Conservation (phyloP, 192 early-diverging fungal genomes). For the Blastocladiella britannica region DNA sequence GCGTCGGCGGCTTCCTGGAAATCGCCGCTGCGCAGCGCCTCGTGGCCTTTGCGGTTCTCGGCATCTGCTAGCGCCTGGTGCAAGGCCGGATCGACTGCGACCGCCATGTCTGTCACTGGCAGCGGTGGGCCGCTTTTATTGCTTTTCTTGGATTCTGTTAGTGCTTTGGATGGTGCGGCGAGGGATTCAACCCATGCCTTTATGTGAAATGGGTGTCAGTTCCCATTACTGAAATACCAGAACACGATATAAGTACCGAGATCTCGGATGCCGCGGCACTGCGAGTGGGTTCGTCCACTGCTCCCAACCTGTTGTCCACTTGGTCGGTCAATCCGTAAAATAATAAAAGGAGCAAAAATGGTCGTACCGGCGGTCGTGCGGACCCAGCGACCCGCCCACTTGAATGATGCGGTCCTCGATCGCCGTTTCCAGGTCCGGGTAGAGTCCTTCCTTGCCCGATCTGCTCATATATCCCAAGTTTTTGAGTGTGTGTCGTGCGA, state of each 20-base stretch:
- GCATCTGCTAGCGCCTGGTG: neutral
- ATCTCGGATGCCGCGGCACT: no score
- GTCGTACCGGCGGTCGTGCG: neutral
- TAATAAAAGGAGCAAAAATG: neutral
- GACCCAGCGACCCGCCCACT: neutral
- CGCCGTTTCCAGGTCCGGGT: neutral
- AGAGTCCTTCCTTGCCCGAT: neutral
- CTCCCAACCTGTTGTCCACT: no score
- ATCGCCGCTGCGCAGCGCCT: neutral
- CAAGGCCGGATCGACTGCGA: neutral
- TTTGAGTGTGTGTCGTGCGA: no score
- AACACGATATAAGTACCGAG: neutral
- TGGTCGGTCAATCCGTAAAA: neutral
- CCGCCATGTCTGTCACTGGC: neutral
- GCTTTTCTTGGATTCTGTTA: no score
- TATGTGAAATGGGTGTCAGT: neutral
- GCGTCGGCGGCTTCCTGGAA: neutral
- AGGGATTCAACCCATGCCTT: neutral
- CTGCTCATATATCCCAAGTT: no score
- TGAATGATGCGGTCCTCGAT: neutral
- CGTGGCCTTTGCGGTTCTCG: neutral
- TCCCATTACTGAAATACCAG: neutral
- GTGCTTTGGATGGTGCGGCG: no score
- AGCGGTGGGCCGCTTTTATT: no score
- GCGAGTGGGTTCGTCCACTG: no score